These are phyloP conservation scores for Byssothecium circinans DNA, from an alignment of 2,329 filamentous ascomycete species.

Conservation along the genomic window DNA sequence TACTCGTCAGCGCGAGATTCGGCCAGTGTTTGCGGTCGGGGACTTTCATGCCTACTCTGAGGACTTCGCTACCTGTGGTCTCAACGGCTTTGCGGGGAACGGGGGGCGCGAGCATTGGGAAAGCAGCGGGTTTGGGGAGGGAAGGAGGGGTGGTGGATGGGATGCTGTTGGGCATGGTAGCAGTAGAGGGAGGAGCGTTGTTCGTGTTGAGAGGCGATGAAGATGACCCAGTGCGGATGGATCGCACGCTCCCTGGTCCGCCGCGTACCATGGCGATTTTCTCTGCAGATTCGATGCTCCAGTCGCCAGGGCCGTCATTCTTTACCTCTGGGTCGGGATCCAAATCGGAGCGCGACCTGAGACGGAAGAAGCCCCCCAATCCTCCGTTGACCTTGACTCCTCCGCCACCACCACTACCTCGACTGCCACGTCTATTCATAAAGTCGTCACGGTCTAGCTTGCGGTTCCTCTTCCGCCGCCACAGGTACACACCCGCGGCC, in stretches of 20 bases:
- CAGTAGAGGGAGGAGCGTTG: background rate
- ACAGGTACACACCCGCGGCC: conserved; percentile 17
- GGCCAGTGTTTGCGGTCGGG: conserved; percentile 4
- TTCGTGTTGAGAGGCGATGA: background rate
- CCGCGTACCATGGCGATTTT: conserved; percentile 22
- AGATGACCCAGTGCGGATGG: conserved; percentile 7
- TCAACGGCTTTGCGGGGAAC: background rate
- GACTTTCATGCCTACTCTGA: conserved; percentile 17
- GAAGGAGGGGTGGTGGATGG: background rate
- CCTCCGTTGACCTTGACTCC: background rate
- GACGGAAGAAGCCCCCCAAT: conserved; percentile 5
- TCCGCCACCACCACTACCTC: background rate
- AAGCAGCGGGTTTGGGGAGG: background rate
- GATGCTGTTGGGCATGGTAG: too few relatives aligned
- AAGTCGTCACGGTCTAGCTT: background rate
- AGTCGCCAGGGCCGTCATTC: too few relatives aligned
- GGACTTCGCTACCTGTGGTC: background rate
- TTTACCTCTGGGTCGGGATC: conserved; percentile 3
- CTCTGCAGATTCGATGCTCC: conserved; percentile 22
- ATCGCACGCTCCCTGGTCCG: conserved; percentile 8
- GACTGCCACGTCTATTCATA: background rate
- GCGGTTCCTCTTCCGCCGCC: conserved; percentile 13
- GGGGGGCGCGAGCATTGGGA: background rate
- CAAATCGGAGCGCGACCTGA: background rate
- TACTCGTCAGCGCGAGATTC: conserved; percentile 15